Evolutionary conservation across 2,329 filamentous ascomycete species (phyloP).

Genomic region (Graphilbum fragrans): DNA sequence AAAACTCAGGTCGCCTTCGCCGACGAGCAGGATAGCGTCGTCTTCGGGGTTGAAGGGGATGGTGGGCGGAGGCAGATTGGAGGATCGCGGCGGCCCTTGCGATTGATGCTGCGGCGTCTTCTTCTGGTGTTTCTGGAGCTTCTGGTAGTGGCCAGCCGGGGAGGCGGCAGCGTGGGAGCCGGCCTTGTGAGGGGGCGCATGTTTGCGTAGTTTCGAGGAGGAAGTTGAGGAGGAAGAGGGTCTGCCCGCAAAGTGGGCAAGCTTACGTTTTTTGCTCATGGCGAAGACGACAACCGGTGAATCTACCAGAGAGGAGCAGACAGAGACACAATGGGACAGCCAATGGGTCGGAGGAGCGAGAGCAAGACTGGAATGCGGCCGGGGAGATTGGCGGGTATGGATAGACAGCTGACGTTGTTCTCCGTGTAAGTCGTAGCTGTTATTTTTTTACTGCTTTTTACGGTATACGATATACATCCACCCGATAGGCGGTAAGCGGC

Average conservation of each 20-base stretch:
- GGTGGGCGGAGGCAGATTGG: constrained; percentile 31
- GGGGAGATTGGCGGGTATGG: no score
- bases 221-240: no score
- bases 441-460: no score
- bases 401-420: no score
- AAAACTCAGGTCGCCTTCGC: constrained; percentile 75
- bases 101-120: neutral
- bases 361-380: no score
- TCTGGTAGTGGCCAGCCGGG: constrained; percentile 2
- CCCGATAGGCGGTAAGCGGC: no score
- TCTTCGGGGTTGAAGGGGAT: constrained; percentile 58
- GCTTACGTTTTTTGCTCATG: constrained; percentile 33
- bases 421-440: no score
- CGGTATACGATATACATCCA: no score
- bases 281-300: neutral
- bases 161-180: neutral
- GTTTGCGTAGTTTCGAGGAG: neutral
- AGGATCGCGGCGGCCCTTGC: neutral
- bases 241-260: constrained; percentile 11
- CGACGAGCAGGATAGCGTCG: constrained; percentile 62
- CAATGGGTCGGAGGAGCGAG: no score
- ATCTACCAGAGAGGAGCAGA: neutral
- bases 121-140: neutral
- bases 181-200: constrained; percentile 1
- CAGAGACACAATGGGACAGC: no score